Conservation (phyloP, 148 eudicot genomes). For the Gaultheria prostrata region DNA sequence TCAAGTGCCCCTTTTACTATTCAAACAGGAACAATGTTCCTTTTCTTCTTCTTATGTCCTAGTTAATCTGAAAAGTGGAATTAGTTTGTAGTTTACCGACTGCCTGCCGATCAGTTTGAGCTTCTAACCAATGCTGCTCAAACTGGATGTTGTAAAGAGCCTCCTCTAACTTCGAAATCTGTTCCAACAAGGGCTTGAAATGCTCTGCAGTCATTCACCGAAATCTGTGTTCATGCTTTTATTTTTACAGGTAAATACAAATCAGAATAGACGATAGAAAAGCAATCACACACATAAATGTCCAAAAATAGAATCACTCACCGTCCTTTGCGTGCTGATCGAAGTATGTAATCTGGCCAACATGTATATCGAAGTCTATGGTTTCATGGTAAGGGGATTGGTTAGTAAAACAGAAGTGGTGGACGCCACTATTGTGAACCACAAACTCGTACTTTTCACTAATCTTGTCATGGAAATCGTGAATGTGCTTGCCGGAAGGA, state of each 20-base stretch:
- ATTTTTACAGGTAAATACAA: neutral
- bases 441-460: conserved; percentile 80
- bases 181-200: conserved; percentile 77
- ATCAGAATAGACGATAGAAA: neutral
- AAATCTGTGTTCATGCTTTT: neutral
- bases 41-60: neutral
- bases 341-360: conserved; percentile 61
- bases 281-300: neutral
- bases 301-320: conserved; percentile 19
- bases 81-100: conserved; percentile 41
- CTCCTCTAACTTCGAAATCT: conserved; percentile 75
- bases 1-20: neutral
- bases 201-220: conserved; percentile 56
- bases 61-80: neutral
- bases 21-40: neutral
- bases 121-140: conserved; percentile 96
- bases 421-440: conserved; percentile 67
- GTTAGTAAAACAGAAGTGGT: conserved; percentile 78
- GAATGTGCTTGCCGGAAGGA: conserved; percentile 70
- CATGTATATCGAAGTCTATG: conserved; percentile 84
- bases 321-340: conserved; percentile 98
- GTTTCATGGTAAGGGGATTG: conserved; percentile 94
- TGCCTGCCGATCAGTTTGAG: conserved; percentile 94
- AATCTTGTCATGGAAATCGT: conserved; percentile 39
- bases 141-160: conserved; percentile 90